Conservation (phyloP, 495 filamentous ascomycete genomes). For the Xanthoparmelia taractica region DNA sequence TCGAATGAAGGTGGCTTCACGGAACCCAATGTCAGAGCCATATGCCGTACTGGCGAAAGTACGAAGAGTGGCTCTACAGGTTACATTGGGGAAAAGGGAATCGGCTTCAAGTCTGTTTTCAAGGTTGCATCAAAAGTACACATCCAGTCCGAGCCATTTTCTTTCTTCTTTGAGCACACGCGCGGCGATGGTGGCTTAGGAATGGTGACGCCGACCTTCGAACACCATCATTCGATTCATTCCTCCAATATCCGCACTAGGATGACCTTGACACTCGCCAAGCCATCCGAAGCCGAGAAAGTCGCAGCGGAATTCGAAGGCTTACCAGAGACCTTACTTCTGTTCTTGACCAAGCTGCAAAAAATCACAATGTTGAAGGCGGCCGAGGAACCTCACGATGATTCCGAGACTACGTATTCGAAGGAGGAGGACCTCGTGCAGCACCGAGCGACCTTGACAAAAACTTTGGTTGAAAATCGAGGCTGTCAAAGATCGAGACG, state of each 20-base stretch:
- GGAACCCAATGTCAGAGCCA: conserved; percentile 30
- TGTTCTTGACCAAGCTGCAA: conserved; percentile 7
- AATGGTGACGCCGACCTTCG: conserved; percentile 1
- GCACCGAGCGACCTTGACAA: background rate
- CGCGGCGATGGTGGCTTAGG: background rate
- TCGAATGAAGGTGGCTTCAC: conserved; percentile 43
- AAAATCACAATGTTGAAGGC: too few species aligned
- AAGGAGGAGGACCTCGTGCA: background rate
- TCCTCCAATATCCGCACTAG: background rate
- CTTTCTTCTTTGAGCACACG: conserved; percentile 35
- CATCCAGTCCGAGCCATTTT: conserved; percentile 41
- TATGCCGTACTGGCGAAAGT: conserved; percentile 25
- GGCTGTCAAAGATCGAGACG: too few species aligned
- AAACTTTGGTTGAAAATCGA: background rate
- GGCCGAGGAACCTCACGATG: too few species aligned
- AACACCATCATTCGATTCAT: background rate
- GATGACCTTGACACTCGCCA: background rate
- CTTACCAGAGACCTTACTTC: conserved; percentile 2
- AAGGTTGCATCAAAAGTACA: conserved; percentile 40
- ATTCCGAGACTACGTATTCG: background rate
- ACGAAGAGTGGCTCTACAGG: conserved; percentile 30
- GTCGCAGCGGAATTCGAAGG: background rate
- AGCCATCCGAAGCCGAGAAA: background rate
- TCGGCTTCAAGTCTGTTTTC: conserved; percentile 50
- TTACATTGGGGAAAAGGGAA: conserved; percentile 45